Percentiles rank a stretch among this genome's conserved stretches.
Conservation (phyloP, 2,329 filamentous ascomycete genomes). For the Fonsecaea pugnacius region DNA sequence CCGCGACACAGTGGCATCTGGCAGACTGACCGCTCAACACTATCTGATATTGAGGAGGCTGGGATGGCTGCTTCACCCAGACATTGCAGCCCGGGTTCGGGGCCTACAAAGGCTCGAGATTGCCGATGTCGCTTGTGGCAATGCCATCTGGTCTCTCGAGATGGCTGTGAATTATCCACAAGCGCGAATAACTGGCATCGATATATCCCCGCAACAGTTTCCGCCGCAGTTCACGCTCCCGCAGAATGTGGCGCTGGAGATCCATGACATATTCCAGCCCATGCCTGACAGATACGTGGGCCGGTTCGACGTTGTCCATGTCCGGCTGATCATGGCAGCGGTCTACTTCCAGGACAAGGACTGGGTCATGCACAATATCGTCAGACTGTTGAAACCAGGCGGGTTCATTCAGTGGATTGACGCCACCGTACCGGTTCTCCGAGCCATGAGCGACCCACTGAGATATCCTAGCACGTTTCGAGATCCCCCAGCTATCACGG, state of each 20-base stretch:
- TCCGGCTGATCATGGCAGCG: slow-evolving; percentile 19
- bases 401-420: slow-evolving; percentile 18
- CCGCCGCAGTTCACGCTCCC: slow-evolving; percentile 18
- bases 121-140: slow-evolving; percentile 21
- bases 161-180: slow-evolving; percentile 14
- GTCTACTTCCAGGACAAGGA: slow-evolving; percentile 13
- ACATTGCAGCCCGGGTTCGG: slow-evolving; percentile 5
- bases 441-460: neutral
- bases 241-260: slow-evolving; percentile 18
- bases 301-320: slow-evolving; percentile 24
- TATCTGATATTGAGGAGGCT: slow-evolving; percentile 3
- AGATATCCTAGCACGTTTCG: neutral
- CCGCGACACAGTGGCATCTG: slow-evolving; percentile 6
- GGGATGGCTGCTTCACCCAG: slow-evolving; percentile 18
- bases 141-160: slow-evolving; percentile 22
- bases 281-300: slow-evolving; percentile 13
- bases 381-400: slow-evolving; percentile 9
- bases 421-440: slow-evolving; percentile 1
- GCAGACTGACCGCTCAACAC: slow-evolving; percentile 15
- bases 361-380: slow-evolving; percentile 14
- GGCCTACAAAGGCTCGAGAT: neutral
- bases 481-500: slow-evolving; percentile 9
- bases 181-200: slow-evolving; percentile 15
- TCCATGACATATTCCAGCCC: slow-evolving; percentile 13
- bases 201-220: slow-evolving; percentile 22